Percentiles rank a stretch among this genome's conserved stretches.
Evolutionary conservation across 1,284 basidiomycete species (phyloP).

Genomic region (Trametes polyzona): DNA sequence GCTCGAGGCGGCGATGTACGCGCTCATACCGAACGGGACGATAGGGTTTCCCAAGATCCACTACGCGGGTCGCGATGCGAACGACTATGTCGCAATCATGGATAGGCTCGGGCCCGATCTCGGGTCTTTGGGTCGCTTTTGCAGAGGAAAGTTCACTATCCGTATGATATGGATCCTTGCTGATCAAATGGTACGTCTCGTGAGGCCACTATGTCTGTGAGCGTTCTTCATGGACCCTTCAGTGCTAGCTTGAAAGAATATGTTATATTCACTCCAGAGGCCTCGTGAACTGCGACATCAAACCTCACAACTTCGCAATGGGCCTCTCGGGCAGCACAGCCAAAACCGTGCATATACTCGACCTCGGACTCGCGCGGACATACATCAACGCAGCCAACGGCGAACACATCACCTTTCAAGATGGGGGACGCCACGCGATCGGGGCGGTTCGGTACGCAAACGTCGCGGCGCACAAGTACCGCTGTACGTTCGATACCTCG

Average conservation of each 20-base stretch:
- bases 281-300: conserved; percentile 25
- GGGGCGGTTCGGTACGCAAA: conserved; percentile 20
- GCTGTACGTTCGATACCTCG: background rate
- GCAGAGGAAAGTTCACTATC: conserved; percentile 21
- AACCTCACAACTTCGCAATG: conserved; percentile 27
- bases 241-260: background rate
- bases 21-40: conserved; percentile 1
- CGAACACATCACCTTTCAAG: conserved; percentile 17
- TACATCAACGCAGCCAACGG: conserved; percentile 17
- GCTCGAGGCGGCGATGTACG: conserved; percentile 14
- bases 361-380: conserved; percentile 19
- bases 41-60: conserved; percentile 6
- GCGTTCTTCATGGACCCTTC: too few relatives aligned
- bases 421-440: background rate
- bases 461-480: conserved; percentile 8
- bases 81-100: conserved; percentile 19
- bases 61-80: conserved; percentile 12
- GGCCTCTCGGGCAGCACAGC: background rate
- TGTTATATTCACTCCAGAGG: conserved; percentile 13
- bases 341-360: conserved; percentile 19
- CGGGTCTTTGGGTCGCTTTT: conserved; percentile 12
- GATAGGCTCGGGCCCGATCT: conserved; percentile 26
- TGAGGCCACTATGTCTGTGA: too few relatives aligned
- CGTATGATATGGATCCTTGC: conserved; percentile 26
- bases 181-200: conserved; percentile 16